A percentile compares a stretch with the other conserved stretches of the same genome.
phyloP scores from a whole-genome alignment of 1,284 basidiomycete genomes.

The Sanghuangporus baumii region DNA sequence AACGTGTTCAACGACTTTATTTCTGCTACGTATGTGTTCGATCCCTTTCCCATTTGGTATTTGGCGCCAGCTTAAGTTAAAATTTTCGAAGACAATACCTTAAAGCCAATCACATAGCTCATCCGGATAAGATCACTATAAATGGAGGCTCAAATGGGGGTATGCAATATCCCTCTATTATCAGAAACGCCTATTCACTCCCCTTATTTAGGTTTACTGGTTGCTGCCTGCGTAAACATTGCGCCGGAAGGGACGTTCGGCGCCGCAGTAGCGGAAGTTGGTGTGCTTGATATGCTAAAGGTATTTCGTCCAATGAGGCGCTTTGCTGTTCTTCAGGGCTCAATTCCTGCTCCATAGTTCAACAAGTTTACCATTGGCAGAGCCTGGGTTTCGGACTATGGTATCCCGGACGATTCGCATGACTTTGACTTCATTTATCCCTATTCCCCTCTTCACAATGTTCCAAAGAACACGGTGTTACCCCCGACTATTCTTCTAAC shows the following conservation, averaged over 20 bases:
- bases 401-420: conserved; percentile 66
- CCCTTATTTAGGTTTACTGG: conserved; percentile 52
- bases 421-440: conserved; percentile 82
- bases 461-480: conserved; percentile 52
- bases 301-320: conserved; percentile 30
- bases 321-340: conserved; percentile 4
- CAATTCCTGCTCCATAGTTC: conserved; percentile 41
- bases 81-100: conserved; percentile 52
- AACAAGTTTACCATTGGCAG: conserved; percentile 74
- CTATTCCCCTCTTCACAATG: conserved; percentile 74
- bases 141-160: conserved; percentile 80
- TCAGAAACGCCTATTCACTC: background rate
- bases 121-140: conserved; percentile 69
- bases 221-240: conserved; percentile 76
- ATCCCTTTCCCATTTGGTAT: background rate
- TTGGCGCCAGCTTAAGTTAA: background rate
- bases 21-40: conserved; percentile 58
- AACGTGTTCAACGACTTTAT: conserved; percentile 83
- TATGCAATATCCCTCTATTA: conserved; percentile 22
- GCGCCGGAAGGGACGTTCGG: conserved; percentile 76
- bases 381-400: conserved; percentile 80
- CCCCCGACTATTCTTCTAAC: conserved; percentile 70
- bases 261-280: conserved; percentile 75
- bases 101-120: conserved; percentile 65
- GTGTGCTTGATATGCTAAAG: conserved; percentile 78